phyloP scores from a whole-genome alignment of 176 grass and related monocot genomes.

The Ensete ventricosum region DNA sequence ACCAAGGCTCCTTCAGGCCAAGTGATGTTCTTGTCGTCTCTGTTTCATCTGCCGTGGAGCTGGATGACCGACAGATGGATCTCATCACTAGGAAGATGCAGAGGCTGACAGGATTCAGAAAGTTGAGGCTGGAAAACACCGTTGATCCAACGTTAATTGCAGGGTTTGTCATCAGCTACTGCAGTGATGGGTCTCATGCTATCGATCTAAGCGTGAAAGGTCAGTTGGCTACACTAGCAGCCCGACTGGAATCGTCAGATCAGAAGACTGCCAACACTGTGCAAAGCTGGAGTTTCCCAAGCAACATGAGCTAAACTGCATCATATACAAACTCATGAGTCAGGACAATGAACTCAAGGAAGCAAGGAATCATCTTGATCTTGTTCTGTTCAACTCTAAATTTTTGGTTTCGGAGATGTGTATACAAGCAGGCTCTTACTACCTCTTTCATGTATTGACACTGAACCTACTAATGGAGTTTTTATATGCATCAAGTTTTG shows the following conservation, averaged over 20 bases:
- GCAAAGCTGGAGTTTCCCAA: not conserved
- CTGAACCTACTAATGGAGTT: not conserved
- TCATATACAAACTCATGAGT: not conserved
- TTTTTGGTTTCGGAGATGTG: not conserved
- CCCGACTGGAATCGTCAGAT: slow-evolving; percentile 58
- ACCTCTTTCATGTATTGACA: not conserved
- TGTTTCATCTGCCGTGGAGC: slow-evolving; percentile 68
- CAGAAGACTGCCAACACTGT: not conserved
- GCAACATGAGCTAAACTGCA: not conserved
- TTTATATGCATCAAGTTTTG: not conserved
- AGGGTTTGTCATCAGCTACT: slow-evolving; percentile 78
- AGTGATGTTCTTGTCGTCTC: slow-evolving; percentile 46
- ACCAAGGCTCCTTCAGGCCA: not conserved
- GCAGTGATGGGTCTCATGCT: slow-evolving; percentile 47
- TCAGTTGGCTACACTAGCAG: slow-evolving; percentile 54
- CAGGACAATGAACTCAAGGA: not conserved
- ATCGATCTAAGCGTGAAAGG: slow-evolving; percentile 91
- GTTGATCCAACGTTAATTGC: slow-evolving; percentile 73
- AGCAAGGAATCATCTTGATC: not conserved
- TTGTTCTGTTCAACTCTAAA: not conserved
- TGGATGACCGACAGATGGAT: slow-evolving; percentile 59
- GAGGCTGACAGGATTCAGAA: slow-evolving; percentile 64
- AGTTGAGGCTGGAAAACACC: slow-evolving; percentile 55
- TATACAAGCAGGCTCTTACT: not conserved
- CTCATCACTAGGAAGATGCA: slow-evolving; percentile 91